phyloP scores from a whole-genome alignment of 2,329 filamentous ascomycete genomes.

The Akanthomyces muscarius region DNA sequence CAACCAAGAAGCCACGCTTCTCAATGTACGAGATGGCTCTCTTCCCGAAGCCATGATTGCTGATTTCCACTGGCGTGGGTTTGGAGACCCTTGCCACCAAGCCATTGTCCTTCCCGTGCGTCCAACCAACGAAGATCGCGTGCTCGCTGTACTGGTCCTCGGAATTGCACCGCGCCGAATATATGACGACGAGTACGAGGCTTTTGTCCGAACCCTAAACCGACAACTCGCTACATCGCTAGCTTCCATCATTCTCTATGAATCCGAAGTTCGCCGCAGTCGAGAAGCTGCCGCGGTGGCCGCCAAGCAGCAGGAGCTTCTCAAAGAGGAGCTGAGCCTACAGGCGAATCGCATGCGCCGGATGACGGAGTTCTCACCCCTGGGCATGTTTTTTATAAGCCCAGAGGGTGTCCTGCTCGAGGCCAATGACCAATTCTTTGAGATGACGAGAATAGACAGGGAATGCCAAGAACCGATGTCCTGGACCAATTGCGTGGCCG shows the following conservation, averaged over 20 bases:
- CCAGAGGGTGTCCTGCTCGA: conserved; percentile 39
- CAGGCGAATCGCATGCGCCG: conserved; percentile 34
- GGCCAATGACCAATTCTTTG: conserved; percentile 44
- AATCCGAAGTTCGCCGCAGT: conserved; percentile 57
- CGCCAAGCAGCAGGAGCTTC: conserved; percentile 30
- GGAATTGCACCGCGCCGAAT: conserved; percentile 67
- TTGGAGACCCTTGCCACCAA: conserved; percentile 59
- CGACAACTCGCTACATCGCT: conserved; percentile 56
- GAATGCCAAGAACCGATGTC: conserved; percentile 37
- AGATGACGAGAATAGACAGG: conserved; percentile 41
- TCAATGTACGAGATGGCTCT: conserved; percentile 46
- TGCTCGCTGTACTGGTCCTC: conserved; percentile 64
- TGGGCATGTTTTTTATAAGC: conserved; percentile 37
- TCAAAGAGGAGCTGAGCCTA: conserved; percentile 32
- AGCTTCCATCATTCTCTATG: conserved; percentile 61
- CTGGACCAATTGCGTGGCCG: conserved; percentile 38
- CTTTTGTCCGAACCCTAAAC: conserved; percentile 47
- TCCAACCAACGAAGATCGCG: conserved; percentile 59
- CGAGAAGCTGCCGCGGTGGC: conserved; percentile 33
- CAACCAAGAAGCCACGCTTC: conserved; percentile 33
- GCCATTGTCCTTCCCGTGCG: conserved; percentile 68
- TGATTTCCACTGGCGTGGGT: conserved; percentile 59
- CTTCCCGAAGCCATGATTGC: conserved; percentile 55
- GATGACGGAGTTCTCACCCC: conserved; percentile 35
- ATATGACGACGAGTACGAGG: conserved; percentile 67